Evolutionary conservation across 768 basidiomycete genomes (phyloP).

Genomic region (Lanmaoa pseudosensibilis): DNA sequence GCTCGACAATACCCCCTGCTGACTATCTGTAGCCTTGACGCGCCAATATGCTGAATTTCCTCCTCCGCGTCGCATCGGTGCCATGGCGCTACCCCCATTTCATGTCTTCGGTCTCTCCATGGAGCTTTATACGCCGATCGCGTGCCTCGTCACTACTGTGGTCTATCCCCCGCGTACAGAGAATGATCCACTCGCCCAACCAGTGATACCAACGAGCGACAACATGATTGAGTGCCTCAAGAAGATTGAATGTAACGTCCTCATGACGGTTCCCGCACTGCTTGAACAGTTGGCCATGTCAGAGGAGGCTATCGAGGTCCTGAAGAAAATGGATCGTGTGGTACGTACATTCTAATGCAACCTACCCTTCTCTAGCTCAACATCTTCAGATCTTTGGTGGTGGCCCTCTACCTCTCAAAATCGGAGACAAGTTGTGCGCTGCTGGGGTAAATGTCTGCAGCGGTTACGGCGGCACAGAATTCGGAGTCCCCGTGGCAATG

Average conservation of each 20-base stretch:
- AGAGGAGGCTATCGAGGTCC: slow-evolving; percentile 20
- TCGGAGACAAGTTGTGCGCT: slow-evolving; percentile 35
- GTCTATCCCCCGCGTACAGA: slow-evolving; percentile 31
- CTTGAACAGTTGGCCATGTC: slow-evolving; percentile 38
- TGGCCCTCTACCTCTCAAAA: slow-evolving; percentile 37
- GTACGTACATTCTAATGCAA: slow-evolving; percentile 21
- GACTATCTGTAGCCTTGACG: slow-evolving; percentile 4
- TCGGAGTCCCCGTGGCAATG: slow-evolving; percentile 9
- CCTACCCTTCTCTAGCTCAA: background rate
- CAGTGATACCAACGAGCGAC: slow-evolving; percentile 39
- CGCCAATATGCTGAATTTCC: slow-evolving; percentile 3
- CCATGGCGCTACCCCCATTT: slow-evolving; percentile 30
- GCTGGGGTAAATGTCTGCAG: slow-evolving; percentile 35
- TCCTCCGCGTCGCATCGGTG: slow-evolving; percentile 18
- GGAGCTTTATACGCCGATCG: slow-evolving; percentile 22
- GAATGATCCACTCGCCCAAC: slow-evolving; percentile 24
- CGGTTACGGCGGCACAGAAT: slow-evolving; percentile 40
- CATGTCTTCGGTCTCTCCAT: slow-evolving; percentile 23
- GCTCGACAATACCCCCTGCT: background rate
- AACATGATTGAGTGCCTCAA: slow-evolving; percentile 39
- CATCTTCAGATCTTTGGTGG: slow-evolving; percentile 37
- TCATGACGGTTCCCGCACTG: slow-evolving; percentile 41
- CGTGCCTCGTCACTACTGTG: slow-evolving; percentile 12
- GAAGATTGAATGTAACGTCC: slow-evolving; percentile 26
- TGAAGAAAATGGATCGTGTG: slow-evolving; percentile 29